These are phyloP conservation scores for Fusarium sp. DNA, from an alignment of 2,329 filamentous ascomycete species.

Conservation along the genomic window DNA sequence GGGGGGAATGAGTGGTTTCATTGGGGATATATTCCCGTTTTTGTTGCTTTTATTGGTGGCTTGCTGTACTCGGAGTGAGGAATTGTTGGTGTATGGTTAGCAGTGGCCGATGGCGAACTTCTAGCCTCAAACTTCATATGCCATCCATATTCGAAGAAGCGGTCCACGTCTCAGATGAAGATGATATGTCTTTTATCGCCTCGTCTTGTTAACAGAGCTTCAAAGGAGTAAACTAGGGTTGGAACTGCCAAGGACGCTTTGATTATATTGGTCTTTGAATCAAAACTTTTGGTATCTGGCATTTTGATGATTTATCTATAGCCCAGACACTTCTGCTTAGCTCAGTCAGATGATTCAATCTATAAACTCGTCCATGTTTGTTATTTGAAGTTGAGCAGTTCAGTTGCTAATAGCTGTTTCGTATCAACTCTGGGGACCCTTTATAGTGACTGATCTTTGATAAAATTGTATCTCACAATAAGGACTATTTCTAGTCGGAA, in stretches of 20 bases:
- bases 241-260: fast-evolving
- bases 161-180: fast-evolving
- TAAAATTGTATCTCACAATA: not conserved
- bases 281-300: not conserved
- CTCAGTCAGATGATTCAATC: fast-evolving
- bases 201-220: no score
- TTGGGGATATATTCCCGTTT: constrained; percentile 31
- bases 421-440: not conserved
- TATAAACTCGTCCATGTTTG: fast-evolving
- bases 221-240: fast-evolving
- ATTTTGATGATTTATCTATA: not conserved
- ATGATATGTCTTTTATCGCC: no score
- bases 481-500: fast-evolving
- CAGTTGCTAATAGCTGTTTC: fast-evolving
- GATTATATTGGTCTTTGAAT: not conserved
- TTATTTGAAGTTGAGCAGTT: not conserved
- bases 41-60: not conserved
- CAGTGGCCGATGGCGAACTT: fast-evolving
- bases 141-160: fast-evolving
- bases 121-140: fast-evolving
- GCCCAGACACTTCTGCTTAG: fast-evolving
- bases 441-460: not conserved
- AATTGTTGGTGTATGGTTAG: not conserved
- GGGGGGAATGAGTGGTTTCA: constrained; percentile 37
- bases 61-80: constrained; percentile 1